These are phyloP conservation scores for Cyamopsis tetragonoloba DNA, from an alignment of 306 rosid species.

Conservation along the genomic window DNA sequence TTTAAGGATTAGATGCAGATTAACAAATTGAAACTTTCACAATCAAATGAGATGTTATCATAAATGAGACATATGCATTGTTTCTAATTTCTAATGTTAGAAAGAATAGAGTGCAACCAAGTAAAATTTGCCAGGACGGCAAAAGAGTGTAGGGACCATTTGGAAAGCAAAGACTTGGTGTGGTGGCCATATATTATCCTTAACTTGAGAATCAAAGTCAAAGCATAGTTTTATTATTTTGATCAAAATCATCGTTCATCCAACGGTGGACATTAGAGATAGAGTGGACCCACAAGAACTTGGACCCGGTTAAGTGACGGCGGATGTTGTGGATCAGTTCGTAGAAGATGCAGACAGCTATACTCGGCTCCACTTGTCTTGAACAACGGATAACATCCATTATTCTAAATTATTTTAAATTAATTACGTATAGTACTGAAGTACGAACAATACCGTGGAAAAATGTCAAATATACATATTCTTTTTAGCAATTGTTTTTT, in stretches of 20 bases:
- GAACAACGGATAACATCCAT: neutral
- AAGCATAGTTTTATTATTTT: no score
- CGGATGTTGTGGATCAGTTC: neutral
- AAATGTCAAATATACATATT: neutral
- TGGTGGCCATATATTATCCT: neutral
- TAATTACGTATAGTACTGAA: no score
- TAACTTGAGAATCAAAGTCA: slow-evolving; percentile 1
- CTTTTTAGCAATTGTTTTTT: no score
- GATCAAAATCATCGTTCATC: no score
- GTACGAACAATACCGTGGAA: neutral
- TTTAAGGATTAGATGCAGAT: no score
- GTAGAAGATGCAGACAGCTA: neutral
- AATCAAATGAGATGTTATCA: neutral
- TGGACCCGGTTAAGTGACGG: neutral
- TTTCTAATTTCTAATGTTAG: neutral
- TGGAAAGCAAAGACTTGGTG: neutral
- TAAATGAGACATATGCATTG: neutral
- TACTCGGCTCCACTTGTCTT: neutral
- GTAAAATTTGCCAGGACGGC: neutral
- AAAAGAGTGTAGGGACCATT: neutral
- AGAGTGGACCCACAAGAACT: neutral
- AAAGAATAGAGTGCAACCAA: neutral
- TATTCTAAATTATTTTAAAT: no score
- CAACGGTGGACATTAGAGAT: neutral
- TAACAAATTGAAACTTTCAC: neutral